Percentiles rank a stretch among this genome's conserved stretches.
Conservation (phyloP, 768 basidiomycete genomes). For the Dendrothele bispora region DNA sequence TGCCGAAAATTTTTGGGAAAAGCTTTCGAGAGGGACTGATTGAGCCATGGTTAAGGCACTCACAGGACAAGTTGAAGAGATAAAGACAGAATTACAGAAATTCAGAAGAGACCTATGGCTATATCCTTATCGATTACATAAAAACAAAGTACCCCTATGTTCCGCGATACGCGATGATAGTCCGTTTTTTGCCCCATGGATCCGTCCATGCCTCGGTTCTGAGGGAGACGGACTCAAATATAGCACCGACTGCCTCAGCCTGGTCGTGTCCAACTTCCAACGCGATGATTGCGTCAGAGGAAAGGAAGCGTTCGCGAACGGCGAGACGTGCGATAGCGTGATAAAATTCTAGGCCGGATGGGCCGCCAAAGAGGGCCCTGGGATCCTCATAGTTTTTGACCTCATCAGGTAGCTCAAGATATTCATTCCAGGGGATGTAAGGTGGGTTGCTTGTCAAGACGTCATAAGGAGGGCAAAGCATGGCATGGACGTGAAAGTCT, state of each 20-base stretch:
- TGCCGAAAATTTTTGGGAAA: slow-evolving; percentile 44
- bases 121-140: neutral
- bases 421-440: slow-evolving; percentile 75
- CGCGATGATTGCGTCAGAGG: slow-evolving; percentile 55
- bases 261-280: slow-evolving; percentile 82
- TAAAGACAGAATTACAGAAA: slow-evolving; percentile 3
- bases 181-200: slow-evolving; percentile 74
- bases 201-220: slow-evolving; percentile 74
- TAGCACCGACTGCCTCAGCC: slow-evolving; percentile 56
- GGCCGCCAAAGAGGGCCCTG: slow-evolving; percentile 78
- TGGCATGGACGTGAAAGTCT: slow-evolving; percentile 33
- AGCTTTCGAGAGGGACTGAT: slow-evolving; percentile 46
- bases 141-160: slow-evolving; percentile 4
- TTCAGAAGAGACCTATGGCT: neutral
- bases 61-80: slow-evolving; percentile 38
- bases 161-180: slow-evolving; percentile 58
- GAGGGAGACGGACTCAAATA: slow-evolving; percentile 50
- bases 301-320: slow-evolving; percentile 49
- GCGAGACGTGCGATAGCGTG: slow-evolving; percentile 67
- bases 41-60: too few species aligned
- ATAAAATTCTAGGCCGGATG: slow-evolving; percentile 64
- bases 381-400: slow-evolving; percentile 82
- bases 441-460: slow-evolving; percentile 85
- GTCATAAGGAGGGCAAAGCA: slow-evolving; percentile 57
- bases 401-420: slow-evolving; percentile 57